Base-by-base conservation (phyloP, 768 basidiomycete genomes). In the Porpolomopsis calyptriformis region DNA sequence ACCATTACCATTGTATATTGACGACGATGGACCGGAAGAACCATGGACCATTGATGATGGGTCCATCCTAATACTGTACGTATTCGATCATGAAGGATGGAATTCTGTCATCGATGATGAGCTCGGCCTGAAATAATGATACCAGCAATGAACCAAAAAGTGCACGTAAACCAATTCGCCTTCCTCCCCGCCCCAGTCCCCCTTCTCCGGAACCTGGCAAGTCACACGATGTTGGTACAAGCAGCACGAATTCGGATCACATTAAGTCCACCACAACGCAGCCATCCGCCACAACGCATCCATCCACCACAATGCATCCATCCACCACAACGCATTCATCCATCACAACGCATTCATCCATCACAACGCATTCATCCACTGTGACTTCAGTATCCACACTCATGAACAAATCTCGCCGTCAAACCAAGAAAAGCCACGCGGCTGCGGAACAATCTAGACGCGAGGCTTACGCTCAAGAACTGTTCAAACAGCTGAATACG, bases 401-500 rank as follows among this genome's bases (percentile, higher is more conserved):
- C n/a, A n/a, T n/a, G 31, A 52, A 47, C 19, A 64, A 57, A 54
- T 50, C 33, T 50, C 56, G 22, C 48, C 61, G 42, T 43, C 59
- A 33, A 10, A 49, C 59, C 16, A 73, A 74, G 61, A 78, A 74
- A 50, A 62, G 65, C 0, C 57, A 60, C 34, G 59, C 57, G 11
- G 64, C 61, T 20, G 70, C 65, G 4, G 72, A 79, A 43, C 70
- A 69, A 41, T 61, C 58, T 23, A 64, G 63, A 35, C 67, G 70
- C 16, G 70, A 68, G 38, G 56, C 55, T 3, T 85, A 82, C 57
- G 82, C 85, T 2, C 60, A 69, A 26, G 53, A 67, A 20, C 58
- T 85, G n/a, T 86, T 84, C 50, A 51, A 58, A 10, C 76, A 78
- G 51, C 64, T 86, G 35, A 86, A 86, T 54, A 55, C 51, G 10